These are phyloP conservation scores for Mollisia scopiformis DNA, from an alignment of 2,329 filamentous ascomycete species.

Conservation along the genomic window DNA sequence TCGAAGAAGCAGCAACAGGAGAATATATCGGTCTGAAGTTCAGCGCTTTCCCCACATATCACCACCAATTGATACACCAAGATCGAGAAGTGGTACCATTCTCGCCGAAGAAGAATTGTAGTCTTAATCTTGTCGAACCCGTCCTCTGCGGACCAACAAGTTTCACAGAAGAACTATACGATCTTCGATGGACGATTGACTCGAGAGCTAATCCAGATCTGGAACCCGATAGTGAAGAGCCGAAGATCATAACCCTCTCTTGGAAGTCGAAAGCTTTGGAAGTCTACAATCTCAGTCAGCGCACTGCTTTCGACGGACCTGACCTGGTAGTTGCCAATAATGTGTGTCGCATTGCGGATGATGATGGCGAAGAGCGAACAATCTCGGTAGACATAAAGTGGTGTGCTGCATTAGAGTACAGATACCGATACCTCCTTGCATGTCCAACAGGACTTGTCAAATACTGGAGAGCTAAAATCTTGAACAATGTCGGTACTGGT, in stretches of 20 bases:
- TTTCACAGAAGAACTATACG: background rate
- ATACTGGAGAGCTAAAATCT: background rate
- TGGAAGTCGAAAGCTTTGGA: background rate
- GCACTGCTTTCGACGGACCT: too few species aligned
- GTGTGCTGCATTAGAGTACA: background rate
- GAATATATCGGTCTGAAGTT: background rate
- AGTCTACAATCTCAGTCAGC: background rate
- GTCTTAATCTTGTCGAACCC: background rate
- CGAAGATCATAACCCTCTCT: background rate
- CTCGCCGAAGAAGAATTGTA: background rate
- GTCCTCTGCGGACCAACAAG: background rate
- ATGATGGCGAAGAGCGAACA: background rate
- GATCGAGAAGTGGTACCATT: background rate
- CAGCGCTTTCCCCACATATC: background rate
- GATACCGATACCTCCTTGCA: slow-evolving; percentile 1
- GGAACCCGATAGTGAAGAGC: background rate
- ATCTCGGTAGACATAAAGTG: background rate
- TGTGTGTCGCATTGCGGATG: background rate
- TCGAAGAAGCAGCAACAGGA: too few species aligned
- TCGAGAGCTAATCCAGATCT: background rate
- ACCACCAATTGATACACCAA: background rate
- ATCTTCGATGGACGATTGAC: background rate
- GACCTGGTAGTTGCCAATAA: background rate
- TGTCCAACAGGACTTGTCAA: background rate
- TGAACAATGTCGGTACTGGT: background rate